phyloP scores from a whole-genome alignment of 1,139 yeast species.

The Kurtzmaniella quercitrusa region DNA sequence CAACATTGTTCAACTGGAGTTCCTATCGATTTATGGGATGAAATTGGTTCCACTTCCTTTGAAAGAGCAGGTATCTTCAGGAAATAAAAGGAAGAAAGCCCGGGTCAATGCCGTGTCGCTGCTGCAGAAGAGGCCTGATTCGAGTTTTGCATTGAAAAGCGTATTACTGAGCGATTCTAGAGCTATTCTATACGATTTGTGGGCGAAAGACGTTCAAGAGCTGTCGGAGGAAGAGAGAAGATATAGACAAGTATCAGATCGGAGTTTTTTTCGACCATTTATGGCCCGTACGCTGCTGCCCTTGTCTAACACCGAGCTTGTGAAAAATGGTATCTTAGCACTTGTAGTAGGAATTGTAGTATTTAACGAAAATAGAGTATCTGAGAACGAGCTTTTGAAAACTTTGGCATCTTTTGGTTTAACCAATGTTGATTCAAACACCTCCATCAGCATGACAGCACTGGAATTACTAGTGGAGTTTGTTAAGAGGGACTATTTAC shows the following conservation, averaged over 20 bases:
- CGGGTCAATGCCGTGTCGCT: constrained; percentile 5
- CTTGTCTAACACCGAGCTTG: constrained; percentile 23
- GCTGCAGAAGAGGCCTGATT: background rate
- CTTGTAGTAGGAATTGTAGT: constrained; percentile 26
- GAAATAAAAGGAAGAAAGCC: constrained; percentile 8
- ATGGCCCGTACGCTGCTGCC: constrained; percentile 12
- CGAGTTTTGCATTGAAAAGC: constrained; percentile 14
- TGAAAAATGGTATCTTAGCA: constrained; percentile 26
- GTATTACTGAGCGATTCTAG: constrained; percentile 18
- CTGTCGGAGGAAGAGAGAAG: constrained; percentile 11
- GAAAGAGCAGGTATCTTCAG: constrained; percentile 7
- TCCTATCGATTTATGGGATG: constrained; percentile 29
- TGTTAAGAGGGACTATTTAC: constrained; percentile 29
- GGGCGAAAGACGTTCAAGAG: constrained; percentile 12
- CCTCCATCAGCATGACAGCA: constrained; percentile 21
- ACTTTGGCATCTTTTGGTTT: constrained; percentile 28
- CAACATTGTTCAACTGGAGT: constrained; percentile 14
- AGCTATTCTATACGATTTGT: constrained; percentile 18
- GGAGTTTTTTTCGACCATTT: constrained; percentile 15
- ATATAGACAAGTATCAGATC: constrained; percentile 9
- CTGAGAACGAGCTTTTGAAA: constrained; percentile 22
- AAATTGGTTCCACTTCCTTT: constrained; percentile 19
- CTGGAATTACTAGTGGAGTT: constrained; percentile 27
- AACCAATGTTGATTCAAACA: constrained; percentile 17
- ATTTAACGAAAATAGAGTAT: constrained; percentile 30